These are phyloP conservation scores for Bonia amplexicaulis DNA, from an alignment of 176 grass and related monocot species.

Conservation along the genomic window DNA sequence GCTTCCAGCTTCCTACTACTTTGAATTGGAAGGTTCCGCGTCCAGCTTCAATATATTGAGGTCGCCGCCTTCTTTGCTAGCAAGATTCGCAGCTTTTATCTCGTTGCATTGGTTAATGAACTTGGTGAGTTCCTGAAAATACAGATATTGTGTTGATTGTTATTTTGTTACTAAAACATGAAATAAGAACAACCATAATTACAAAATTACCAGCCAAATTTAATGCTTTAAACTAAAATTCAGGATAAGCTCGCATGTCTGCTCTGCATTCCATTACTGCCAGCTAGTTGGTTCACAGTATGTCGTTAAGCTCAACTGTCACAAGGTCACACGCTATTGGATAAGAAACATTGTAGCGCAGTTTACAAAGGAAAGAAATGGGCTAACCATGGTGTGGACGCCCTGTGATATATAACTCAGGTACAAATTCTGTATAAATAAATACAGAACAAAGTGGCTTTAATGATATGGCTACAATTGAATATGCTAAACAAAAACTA, in stretches of 20 bases:
- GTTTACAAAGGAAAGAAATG: neutral
- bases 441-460: neutral
- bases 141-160: neutral
- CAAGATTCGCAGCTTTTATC: slow-evolving; percentile 60
- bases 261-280: neutral
- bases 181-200: neutral
- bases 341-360: neutral
- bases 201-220: neutral
- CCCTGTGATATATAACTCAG: neutral
- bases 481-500: neutral
- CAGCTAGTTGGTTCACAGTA: neutral
- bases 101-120: slow-evolving; percentile 80
- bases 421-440: neutral
- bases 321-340: neutral
- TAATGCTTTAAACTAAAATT: neutral
- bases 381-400: neutral
- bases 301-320: neutral
- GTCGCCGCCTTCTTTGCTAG: slow-evolving; percentile 72
- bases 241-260: neutral
- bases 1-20: slow-evolving; percentile 26
- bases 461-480: neutral
- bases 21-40: slow-evolving; percentile 43
- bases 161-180: neutral
- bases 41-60: slow-evolving; percentile 51
- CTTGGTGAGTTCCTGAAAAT: slow-evolving; percentile 59